These are phyloP conservation scores for Nicotiana otophora DNA, from an alignment of 257 asterid genomes.

Conservation along the genomic window DNA sequence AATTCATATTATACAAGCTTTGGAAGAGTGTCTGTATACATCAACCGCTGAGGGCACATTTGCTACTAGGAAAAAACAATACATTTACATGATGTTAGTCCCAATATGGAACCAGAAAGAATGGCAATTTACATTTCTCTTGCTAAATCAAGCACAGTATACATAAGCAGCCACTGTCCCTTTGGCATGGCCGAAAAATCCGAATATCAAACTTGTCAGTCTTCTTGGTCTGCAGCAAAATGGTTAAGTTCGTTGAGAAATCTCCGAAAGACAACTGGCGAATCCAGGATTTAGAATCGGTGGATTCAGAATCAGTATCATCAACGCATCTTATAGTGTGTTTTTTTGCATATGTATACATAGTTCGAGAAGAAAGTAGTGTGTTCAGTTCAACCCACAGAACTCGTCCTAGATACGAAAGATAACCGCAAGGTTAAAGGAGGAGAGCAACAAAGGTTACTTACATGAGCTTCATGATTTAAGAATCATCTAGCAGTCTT, in stretches of 20 bases:
- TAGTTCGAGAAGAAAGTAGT: background rate
- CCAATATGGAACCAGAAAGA: conserved; percentile 5
- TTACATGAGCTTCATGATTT: conserved; percentile 1
- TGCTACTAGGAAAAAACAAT: background rate
- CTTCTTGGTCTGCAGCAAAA: background rate
- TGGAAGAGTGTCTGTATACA: conserved; percentile 1
- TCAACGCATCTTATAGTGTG: background rate
- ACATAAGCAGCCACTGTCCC: conserved; percentile 2
- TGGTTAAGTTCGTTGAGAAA: background rate
- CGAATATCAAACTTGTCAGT: background rate
- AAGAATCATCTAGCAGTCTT: background rate
- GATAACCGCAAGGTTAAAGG: background rate
- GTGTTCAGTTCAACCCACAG: background rate
- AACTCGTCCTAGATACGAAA: background rate
- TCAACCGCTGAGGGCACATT: background rate
- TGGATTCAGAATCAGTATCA: background rate
- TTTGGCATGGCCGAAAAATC: background rate
- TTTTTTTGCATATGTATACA: background rate
- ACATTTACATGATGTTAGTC: conserved; percentile 3
- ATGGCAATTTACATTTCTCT: conserved; percentile 3
- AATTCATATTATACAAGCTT: background rate
- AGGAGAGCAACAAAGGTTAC: background rate
- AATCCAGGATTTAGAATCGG: background rate
- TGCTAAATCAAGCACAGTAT: conserved; percentile 3
- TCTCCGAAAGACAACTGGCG: background rate